Percentiles rank a stretch among this genome's conserved stretches.
phyloP scores from a whole-genome alignment of 345 rosid species.

The Linum lewisii region DNA sequence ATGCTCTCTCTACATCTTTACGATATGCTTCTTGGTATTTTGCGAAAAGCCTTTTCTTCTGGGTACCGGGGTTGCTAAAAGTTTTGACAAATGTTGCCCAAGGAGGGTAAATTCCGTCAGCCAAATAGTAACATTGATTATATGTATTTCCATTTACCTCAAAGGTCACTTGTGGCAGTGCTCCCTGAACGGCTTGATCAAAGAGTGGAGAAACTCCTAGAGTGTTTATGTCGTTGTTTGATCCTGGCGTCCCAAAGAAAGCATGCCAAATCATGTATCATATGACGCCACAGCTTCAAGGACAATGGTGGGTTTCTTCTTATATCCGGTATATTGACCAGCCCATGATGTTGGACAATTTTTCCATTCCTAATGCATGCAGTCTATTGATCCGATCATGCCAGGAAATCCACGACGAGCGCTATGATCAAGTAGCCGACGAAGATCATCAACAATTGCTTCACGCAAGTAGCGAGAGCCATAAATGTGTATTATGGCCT shows the following conservation, averaged over 20 bases:
- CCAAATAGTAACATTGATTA: neutral
- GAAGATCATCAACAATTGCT: no score
- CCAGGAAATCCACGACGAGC: neutral
- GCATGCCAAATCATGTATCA: neutral
- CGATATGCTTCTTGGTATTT: neutral
- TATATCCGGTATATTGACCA: neutral
- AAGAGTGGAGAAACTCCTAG: neutral
- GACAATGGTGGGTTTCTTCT: neutral
- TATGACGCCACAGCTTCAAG: neutral
- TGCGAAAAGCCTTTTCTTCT: neutral
- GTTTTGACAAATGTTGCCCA: neutral
- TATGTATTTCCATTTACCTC: neutral
- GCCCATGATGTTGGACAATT: neutral
- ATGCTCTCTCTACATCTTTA: conserved; percentile 7
- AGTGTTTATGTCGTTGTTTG: neutral
- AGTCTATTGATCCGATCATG: neutral
- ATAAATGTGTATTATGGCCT: no score
- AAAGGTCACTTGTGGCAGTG: neutral
- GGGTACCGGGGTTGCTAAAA: neutral
- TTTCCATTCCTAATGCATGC: neutral
- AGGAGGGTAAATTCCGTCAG: neutral
- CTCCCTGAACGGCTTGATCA: neutral
- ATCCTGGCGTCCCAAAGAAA: neutral
- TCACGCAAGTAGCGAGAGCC: no score
- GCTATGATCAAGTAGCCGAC: neutral